phyloP scores from a whole-genome alignment of 495 filamentous ascomycete species.

The Baudoinia panamericana region DNA sequence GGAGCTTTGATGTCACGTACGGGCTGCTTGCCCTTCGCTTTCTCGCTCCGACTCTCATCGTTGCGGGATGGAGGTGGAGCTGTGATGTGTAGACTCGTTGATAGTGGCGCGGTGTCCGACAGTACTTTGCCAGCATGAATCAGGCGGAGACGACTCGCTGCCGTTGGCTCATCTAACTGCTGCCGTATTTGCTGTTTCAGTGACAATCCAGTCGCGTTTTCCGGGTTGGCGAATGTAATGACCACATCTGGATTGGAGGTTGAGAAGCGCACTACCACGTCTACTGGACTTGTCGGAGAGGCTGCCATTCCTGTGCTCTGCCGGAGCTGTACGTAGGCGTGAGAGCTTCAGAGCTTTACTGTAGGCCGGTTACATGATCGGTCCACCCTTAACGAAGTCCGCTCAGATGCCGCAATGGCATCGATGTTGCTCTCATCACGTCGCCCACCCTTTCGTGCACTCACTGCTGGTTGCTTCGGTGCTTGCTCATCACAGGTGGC shows the following conservation, averaged over 20 bases:
- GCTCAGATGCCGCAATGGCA: too few relatives aligned
- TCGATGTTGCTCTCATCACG: too few relatives aligned
- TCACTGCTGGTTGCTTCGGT: too few relatives aligned
- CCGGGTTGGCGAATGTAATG: slow-evolving; percentile 55
- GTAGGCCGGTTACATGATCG: too few relatives aligned
- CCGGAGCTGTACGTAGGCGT: too few relatives aligned
- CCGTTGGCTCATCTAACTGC: slow-evolving; percentile 48
- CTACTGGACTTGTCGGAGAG: slow-evolving; percentile 28
- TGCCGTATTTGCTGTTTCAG: slow-evolving; percentile 72
- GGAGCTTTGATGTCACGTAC: slow-evolving; percentile 30
- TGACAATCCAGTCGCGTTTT: slow-evolving; percentile 53
- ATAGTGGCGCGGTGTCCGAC: slow-evolving; percentile 52
- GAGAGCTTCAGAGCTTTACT: too few relatives aligned
- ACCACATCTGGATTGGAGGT: slow-evolving; percentile 70
- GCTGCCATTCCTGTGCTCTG: too few relatives aligned
- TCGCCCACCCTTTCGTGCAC: too few relatives aligned
- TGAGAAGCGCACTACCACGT: slow-evolving; percentile 79
- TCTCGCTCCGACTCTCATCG: slow-evolving; percentile 24
- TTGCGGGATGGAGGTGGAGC: slow-evolving; percentile 37
- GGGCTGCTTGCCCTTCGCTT: slow-evolving; percentile 45
- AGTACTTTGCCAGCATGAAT: slow-evolving; percentile 81
- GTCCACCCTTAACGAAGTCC: too few relatives aligned
- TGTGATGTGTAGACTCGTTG: slow-evolving; percentile 47
- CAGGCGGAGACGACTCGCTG: slow-evolving; percentile 59
- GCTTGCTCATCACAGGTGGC: too few relatives aligned